Base-by-base conservation (phyloP, 768 basidiomycete species). In the Scleroderma citrinum region DNA sequence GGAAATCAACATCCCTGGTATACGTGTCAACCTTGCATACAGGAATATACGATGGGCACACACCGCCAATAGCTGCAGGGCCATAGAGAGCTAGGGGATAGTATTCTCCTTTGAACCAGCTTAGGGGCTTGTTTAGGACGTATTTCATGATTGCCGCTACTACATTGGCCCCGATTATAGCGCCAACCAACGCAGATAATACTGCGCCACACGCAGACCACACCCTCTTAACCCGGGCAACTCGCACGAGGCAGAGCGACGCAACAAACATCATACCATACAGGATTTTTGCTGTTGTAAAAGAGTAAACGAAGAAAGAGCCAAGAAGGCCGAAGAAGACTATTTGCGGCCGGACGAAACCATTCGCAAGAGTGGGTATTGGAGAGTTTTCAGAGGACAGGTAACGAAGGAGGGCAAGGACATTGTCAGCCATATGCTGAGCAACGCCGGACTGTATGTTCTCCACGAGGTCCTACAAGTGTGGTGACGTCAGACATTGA, bases 341-440 rank as follows among this genome's bases (percentile, higher is more conserved):
- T 2, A 84, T 87, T 7, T 75, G 69, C 0, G 86, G 85, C 23
- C 69, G 67, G 2, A 60, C 56, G 45, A 72, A 76, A 16, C 75
- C 76, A 24, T 69, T 57, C 8, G 78, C 80, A 12, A 91, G 72
- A 1, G 70, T 70, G 0, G 86, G 81, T n/a, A 92, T 69, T 8
- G 87, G 84, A 0, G 85, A 92, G 7, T 67, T 73, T 1, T 77
- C 61, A 0, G 84, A 82, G 0, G 91, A 83, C 17, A 96, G 76
- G 63, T 88, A 77, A 31, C 74, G 74, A 19, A 95, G 69, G 16
- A 96, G 78, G 0, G 87, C 87, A 13, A 94, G 80, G 2, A 82
- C 75, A 55, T 96, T 96, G 51, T 91, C 87, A 19, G 78, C 92
- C 83, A 97, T 93, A 68, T 96, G 85, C 75, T 92, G 69, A 1